Evolutionary conservation across 768 basidiomycete species (phyloP).

Genomic region (Rossbeevera mucosa): DNA sequence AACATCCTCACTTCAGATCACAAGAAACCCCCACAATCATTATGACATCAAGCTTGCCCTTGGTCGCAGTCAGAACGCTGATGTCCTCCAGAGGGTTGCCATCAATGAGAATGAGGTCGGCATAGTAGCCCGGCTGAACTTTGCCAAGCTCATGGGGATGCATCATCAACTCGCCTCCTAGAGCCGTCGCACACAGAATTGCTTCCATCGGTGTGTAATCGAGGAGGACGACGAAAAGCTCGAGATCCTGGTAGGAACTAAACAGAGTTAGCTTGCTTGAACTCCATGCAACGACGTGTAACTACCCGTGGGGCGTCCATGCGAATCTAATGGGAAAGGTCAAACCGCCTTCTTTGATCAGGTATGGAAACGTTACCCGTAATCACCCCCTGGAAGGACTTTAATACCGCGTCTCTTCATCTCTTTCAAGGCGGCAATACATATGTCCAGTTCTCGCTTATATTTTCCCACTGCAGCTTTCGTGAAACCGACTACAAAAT

Average conservation of each 20-base stretch:
- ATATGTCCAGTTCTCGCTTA: slow-evolving; percentile 31
- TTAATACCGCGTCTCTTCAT: slow-evolving; percentile 35
- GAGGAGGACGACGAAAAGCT: slow-evolving; percentile 34
- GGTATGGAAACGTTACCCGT: slow-evolving; percentile 23
- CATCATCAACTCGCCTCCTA: slow-evolving; percentile 35
- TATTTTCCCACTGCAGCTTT: slow-evolving; percentile 18
- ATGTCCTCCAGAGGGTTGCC: slow-evolving; percentile 36
- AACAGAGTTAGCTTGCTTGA: slow-evolving; percentile 2
- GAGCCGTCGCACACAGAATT: slow-evolving; percentile 32
- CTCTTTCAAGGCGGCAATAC: slow-evolving; percentile 32
- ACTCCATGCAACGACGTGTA: not conserved
- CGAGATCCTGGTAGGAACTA: slow-evolving; percentile 34
- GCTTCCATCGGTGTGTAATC: slow-evolving; percentile 36
- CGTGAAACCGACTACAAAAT: slow-evolving; percentile 18
- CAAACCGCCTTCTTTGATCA: not conserved
- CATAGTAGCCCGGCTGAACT: slow-evolving; percentile 34
- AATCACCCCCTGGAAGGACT: slow-evolving; percentile 36
- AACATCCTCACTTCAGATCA: not conserved
- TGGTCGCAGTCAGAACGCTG: slow-evolving; percentile 26
- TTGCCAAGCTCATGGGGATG: slow-evolving; percentile 36
- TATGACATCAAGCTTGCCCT: slow-evolving; percentile 31
- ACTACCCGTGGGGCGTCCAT: slow-evolving; percentile 33
- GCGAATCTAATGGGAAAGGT: slow-evolving; percentile 15
- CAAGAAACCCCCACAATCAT: slow-evolving; percentile 27
- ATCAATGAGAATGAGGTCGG: slow-evolving; percentile 34